Evolutionary conservation across 2,329 filamentous ascomycete species (phyloP), one percentile per base, ranked within the genome.

Genomic region (Emergomyces africanus): DNA sequence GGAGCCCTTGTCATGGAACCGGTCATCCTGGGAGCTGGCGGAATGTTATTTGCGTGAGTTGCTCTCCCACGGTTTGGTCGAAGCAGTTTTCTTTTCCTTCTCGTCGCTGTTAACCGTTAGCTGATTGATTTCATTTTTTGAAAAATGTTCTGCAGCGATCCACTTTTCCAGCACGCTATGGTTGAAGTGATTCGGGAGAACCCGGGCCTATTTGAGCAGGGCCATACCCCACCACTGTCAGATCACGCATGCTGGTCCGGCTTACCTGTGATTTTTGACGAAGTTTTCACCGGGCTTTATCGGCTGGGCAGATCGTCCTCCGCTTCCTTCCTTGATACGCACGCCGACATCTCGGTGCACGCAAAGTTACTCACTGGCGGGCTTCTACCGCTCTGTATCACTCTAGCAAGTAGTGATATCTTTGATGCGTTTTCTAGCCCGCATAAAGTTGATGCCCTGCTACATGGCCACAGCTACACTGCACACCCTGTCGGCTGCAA

Each of bases 391-490:
- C 81, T 95, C 0, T 89, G 86, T 66, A 81, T 85, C 0, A 95
- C 90, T 0, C 74, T 88, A 3, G 88, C 89, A 0, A 90, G 86
- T 41, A 78, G 90, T 60, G 79, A 78, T 60, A 85, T 95, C 51
- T 94, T 90, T 70, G 68, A 82, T 1, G 82, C 83, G 0, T 95
- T 95, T 67, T 75, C 82, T 14, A 85, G 85, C 57, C 77, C 81
- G 0, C 84, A 89, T 54, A 95, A 94, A 73, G 83, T 82, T 0
- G 88, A 92, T 64, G 89, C 89, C 0, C 73, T 95, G 5, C 75
- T 95, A 3, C 90, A 95, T 65, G 89, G 89, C 0, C 89, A 95
- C 69, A 92, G 88, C 70, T 95, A 95, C 72, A 95, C 89, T 0
- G 89, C 89, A 0, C 89, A 95, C 70, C 81, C 90, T 0, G 81